Conservation (phyloP, 2,329 filamentous ascomycete genomes). For the Cladophialophora yegresii region DNA sequence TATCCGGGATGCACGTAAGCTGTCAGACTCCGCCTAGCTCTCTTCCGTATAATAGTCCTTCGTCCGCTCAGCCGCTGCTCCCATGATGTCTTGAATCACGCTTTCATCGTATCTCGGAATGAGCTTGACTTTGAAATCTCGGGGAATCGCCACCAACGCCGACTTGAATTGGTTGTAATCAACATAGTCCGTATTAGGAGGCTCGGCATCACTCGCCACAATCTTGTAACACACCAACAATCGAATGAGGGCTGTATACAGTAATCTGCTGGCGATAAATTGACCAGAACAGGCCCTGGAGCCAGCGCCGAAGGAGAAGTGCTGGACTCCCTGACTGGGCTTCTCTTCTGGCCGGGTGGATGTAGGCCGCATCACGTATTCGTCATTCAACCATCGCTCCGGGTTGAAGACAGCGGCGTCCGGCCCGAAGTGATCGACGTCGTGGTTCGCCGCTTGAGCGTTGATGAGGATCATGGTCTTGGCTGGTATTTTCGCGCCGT, state of each 20-base stretch:
- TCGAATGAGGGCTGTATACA: conserved; percentile 58
- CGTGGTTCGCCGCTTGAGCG: conserved; percentile 70
- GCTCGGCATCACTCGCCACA: conserved; percentile 51
- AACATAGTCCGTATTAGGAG: conserved; percentile 63
- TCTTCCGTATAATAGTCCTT: conserved; percentile 31
- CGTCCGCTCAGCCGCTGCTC: conserved; percentile 26
- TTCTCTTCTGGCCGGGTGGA: conserved; percentile 43
- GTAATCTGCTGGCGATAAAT: conserved; percentile 59
- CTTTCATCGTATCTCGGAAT: conserved; percentile 51
- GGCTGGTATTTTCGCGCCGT: conserved; percentile 65
- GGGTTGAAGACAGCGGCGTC: conserved; percentile 61
- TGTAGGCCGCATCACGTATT: conserved; percentile 37
- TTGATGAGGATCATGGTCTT: conserved; percentile 77
- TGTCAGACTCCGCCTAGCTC: not conserved
- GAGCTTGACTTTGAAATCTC: conserved; percentile 60
- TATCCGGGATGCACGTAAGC: not conserved
- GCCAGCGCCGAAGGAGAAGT: conserved; percentile 61
- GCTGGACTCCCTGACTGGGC: conserved; percentile 54
- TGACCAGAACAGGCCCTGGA: conserved; percentile 61
- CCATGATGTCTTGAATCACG: conserved; percentile 30
- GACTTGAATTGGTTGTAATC: conserved; percentile 64
- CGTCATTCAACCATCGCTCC: conserved; percentile 63
- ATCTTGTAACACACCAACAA: conserved; percentile 58
- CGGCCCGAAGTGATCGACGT: conserved; percentile 61
- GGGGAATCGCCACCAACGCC: conserved; percentile 61